phyloP scores from a whole-genome alignment of 768 basidiomycete species.

The Suillus occidentalis region DNA sequence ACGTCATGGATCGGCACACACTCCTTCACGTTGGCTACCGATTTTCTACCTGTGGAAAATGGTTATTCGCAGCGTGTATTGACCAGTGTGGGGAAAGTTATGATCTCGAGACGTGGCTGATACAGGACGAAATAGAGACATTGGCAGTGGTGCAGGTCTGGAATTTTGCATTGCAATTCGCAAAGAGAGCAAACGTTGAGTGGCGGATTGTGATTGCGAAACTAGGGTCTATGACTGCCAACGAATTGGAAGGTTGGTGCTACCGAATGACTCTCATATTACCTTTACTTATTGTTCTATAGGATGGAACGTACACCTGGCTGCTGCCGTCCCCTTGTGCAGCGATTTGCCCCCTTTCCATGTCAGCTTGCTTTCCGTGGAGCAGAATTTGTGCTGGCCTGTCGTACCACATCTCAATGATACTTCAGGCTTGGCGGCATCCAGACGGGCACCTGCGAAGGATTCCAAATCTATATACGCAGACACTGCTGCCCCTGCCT shows the following conservation, averaged over 20 bases:
- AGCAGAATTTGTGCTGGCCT: slow-evolving; percentile 59
- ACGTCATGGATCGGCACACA: slow-evolving; percentile 56
- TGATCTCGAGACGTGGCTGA: slow-evolving; percentile 66
- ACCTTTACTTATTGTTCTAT: slow-evolving; percentile 12
- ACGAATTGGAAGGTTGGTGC: slow-evolving; percentile 66
- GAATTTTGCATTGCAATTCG: slow-evolving; percentile 64
- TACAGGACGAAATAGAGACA: slow-evolving; percentile 45
- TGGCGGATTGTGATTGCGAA: slow-evolving; percentile 79
- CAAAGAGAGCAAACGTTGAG: slow-evolving; percentile 67
- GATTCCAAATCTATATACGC: slow-evolving; percentile 32
- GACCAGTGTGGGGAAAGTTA: slow-evolving; percentile 81
- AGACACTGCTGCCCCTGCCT: slow-evolving; percentile 45
- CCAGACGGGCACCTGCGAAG: slow-evolving; percentile 32
- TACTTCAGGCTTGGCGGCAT: slow-evolving; percentile 24
- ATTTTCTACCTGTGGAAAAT: slow-evolving; percentile 65
- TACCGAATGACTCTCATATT: slow-evolving; percentile 1
- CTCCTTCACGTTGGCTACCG: slow-evolving; percentile 79
- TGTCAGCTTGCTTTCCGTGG: slow-evolving; percentile 59
- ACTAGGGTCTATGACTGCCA: slow-evolving; percentile 55
- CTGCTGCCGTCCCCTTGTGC: slow-evolving; percentile 37
- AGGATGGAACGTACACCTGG: slow-evolving; percentile 69
- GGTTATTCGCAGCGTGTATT: slow-evolving; percentile 75
- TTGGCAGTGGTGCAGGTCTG: slow-evolving; percentile 64
- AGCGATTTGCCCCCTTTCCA: slow-evolving; percentile 53
- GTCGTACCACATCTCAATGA: slow-evolving; percentile 39